Evolutionary conservation across 2,329 filamentous ascomycete genomes (phyloP).

Genomic region (Scedosporium boydii): DNA sequence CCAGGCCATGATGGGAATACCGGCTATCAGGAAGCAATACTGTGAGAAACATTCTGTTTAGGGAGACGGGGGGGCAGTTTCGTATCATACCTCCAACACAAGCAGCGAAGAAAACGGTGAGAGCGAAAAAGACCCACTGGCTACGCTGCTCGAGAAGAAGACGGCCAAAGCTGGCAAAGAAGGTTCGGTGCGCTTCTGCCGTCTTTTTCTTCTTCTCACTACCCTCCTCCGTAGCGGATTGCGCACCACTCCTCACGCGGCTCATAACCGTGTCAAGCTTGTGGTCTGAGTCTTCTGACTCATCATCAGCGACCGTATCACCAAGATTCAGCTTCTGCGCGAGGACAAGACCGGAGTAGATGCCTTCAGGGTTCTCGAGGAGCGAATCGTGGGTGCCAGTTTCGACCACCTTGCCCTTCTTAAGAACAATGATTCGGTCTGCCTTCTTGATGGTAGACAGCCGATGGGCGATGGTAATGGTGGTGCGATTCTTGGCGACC

Average conservation of each 20-base stretch:
- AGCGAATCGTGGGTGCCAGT: slow-evolving; percentile 67
- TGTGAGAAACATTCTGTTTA: not conserved
- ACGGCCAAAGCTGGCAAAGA: slow-evolving; percentile 44
- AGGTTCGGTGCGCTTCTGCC: slow-evolving; percentile 24
- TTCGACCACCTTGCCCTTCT: slow-evolving; percentile 48
- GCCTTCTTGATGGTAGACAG: slow-evolving; percentile 69
- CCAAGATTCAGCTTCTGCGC: slow-evolving; percentile 50
- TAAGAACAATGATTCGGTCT: slow-evolving; percentile 67
- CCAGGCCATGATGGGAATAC: slow-evolving; percentile 41
- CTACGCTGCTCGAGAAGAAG: slow-evolving; percentile 47
- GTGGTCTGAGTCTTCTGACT: slow-evolving; percentile 17
- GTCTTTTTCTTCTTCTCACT: slow-evolving; percentile 25
- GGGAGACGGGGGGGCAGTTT: not conserved
- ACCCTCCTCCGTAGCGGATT: slow-evolving; percentile 17
- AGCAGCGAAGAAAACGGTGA: slow-evolving; percentile 38
- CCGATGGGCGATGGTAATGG: slow-evolving; percentile 65
- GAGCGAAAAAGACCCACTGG: slow-evolving; percentile 38
- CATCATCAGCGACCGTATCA: slow-evolving; percentile 22
- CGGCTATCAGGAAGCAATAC: slow-evolving; percentile 24
- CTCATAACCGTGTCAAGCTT: slow-evolving; percentile 23
- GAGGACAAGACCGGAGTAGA: slow-evolving; percentile 59
- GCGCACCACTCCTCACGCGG: slow-evolving; percentile 35
- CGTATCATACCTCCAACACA: slow-evolving; percentile 2
- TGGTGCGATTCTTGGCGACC: slow-evolving; percentile 54
- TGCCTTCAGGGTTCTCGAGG: slow-evolving; percentile 46